Percentiles rank a stretch among this genome's conserved stretches.
These are phyloP conservation scores for Aspergillus clavatus DNA, from an alignment of 2,329 filamentous ascomycete species.

Conservation along the genomic window DNA sequence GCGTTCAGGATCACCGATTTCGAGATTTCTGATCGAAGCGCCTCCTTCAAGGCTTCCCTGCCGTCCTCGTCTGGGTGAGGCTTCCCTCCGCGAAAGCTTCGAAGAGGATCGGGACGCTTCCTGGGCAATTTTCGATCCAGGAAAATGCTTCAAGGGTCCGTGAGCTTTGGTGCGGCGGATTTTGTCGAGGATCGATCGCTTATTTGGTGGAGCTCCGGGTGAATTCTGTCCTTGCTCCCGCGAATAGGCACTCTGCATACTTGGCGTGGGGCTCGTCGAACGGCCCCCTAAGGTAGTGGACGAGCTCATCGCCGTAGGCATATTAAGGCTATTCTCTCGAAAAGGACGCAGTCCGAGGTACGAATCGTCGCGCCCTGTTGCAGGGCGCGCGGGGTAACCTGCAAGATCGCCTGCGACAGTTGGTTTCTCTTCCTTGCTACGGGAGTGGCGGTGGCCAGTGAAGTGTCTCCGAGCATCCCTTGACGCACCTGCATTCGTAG, in stretches of 20 bases:
- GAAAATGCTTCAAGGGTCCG: conserved; percentile 29
- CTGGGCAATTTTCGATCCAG: conserved; percentile 26
- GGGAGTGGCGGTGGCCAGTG: conserved; percentile 45
- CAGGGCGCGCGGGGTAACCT: conserved; percentile 61
- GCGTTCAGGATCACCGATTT: conserved; percentile 33
- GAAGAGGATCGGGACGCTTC: conserved; percentile 23
- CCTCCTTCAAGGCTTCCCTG: conserved; percentile 35
- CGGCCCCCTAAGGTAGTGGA: conserved; percentile 52
- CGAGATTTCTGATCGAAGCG: conserved; percentile 18
- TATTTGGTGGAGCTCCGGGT: conserved; percentile 34
- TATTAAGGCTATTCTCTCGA: conserved; percentile 46
- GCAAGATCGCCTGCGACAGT: conserved; percentile 33
- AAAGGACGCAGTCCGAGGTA: conserved; percentile 47
- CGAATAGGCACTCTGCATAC: conserved; percentile 58
- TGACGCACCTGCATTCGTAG: conserved; percentile 37
- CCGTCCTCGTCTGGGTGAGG: conserved; percentile 30
- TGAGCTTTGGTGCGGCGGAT: conserved; percentile 48
- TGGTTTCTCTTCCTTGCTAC: conserved; percentile 56
- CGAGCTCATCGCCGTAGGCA: conserved; percentile 49
- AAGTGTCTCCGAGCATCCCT: conserved; percentile 50
- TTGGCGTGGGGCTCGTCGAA: conserved; percentile 77
- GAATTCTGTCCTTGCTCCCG: conserved; percentile 42
- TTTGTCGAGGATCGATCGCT: conserved; percentile 51
- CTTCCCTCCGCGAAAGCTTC: conserved; percentile 27
- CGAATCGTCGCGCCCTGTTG: conserved; percentile 71